Evolutionary conservation across 116 monocot genomes (phyloP).

Genomic region (Dioscorea cayenensis): DNA sequence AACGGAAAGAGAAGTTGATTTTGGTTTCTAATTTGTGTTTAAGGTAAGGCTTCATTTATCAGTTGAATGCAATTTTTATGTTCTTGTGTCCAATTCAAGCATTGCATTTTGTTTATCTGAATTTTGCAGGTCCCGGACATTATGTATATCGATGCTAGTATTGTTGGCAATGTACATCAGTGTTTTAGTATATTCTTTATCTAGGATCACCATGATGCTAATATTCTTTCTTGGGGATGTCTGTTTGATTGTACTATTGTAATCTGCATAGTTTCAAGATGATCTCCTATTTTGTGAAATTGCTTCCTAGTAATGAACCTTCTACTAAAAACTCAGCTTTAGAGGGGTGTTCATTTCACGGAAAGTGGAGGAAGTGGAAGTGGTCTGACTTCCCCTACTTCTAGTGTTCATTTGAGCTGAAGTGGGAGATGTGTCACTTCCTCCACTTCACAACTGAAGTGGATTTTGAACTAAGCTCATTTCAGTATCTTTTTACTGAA

Average conservation of each 20-base stretch:
- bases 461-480: too few species aligned
- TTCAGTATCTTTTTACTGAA: too few species aligned
- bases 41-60: neutral
- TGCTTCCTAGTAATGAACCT: neutral
- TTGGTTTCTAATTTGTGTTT: neutral
- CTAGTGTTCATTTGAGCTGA: too few species aligned
- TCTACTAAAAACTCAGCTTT: neutral
- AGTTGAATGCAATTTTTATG: neutral
- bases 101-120: neutral
- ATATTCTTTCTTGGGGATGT: neutral
- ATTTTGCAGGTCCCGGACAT: neutral
- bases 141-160: neutral
- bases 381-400: too few species aligned
- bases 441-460: too few species aligned
- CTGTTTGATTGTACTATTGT: neutral
- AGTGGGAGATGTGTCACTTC: too few species aligned
- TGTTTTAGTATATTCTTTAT: too few species aligned
- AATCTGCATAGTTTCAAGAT: neutral
- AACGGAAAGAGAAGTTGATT: conserved; percentile 8
- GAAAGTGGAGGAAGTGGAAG: too few species aligned
- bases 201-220: too few species aligned
- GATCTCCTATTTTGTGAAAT: neutral
- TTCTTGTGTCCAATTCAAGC: neutral
- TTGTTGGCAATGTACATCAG: too few species aligned
- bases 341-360: too few species aligned